These are phyloP conservation scores for Mortierella sp. DNA, from an alignment of 371 early-diverging fungal genomes.

Conservation along the genomic window DNA sequence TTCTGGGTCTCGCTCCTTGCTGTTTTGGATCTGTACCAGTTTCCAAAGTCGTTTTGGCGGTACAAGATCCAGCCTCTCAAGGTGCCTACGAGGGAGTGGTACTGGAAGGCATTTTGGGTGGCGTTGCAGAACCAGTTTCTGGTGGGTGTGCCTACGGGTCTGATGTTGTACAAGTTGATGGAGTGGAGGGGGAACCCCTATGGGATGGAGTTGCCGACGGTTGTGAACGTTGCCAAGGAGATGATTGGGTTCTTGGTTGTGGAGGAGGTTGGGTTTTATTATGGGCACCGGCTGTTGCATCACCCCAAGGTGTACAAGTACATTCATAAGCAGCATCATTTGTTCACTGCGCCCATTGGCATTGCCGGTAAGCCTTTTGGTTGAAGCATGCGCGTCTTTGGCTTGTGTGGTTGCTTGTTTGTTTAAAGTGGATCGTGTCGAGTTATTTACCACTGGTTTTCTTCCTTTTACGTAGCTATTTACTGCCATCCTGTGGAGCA, in stretches of 20 bases:
- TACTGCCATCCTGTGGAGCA: slow-evolving; percentile 74
- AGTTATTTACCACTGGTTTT: not conserved
- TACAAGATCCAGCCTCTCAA: slow-evolving; percentile 60
- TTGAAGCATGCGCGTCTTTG: not conserved
- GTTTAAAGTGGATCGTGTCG: not conserved
- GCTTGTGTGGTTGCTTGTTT: not conserved
- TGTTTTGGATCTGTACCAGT: slow-evolving; percentile 53
- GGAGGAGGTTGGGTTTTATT: slow-evolving; percentile 74
- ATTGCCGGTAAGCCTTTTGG: slow-evolving; percentile 60
- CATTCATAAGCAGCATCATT: slow-evolving; percentile 74
- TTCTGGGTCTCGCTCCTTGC: slow-evolving; percentile 50
- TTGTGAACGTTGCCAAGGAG: slow-evolving; percentile 54
- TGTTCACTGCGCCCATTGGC: slow-evolving; percentile 72
- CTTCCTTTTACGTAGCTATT: slow-evolving; percentile 38
- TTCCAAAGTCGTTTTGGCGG: slow-evolving; percentile 48
- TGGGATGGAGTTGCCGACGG: slow-evolving; percentile 47
- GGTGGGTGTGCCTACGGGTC: slow-evolving; percentile 50
- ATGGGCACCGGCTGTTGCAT: slow-evolving; percentile 69
- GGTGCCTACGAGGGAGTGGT: slow-evolving; percentile 47
- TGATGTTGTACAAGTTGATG: slow-evolving; percentile 36
- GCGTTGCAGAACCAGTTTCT: slow-evolving; percentile 57
- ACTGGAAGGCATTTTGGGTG: slow-evolving; percentile 42
- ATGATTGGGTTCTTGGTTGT: slow-evolving; percentile 64
- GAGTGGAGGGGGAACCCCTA: slow-evolving; percentile 50
- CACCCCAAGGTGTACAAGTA: slow-evolving; percentile 63